Evolutionary conservation across 225 moss, liverwort and hornwort species (phyloP).

Genomic region (Physcomitrellopsis africana): DNA sequence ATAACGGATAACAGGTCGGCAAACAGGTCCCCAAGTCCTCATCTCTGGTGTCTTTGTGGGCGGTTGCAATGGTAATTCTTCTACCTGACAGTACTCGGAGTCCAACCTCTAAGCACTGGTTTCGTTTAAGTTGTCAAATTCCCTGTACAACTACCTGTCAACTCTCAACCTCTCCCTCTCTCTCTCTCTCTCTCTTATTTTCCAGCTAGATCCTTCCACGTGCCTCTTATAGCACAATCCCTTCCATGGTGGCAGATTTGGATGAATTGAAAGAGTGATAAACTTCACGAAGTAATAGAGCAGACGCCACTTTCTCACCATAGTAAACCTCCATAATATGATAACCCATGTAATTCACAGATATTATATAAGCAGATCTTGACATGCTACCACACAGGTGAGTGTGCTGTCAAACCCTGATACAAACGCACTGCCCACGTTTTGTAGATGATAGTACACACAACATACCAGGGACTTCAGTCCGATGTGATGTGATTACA

Average conservation of each 20-base stretch:
- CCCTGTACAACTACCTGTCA: not conserved
- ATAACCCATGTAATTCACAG: not conserved
- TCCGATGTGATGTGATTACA: not conserved
- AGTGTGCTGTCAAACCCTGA: not conserved
- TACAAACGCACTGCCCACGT: not conserved
- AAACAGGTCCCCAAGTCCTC: constrained; percentile 50
- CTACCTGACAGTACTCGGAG: not conserved
- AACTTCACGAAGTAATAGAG: constrained; percentile 43
- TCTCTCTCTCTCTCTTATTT: not conserved
- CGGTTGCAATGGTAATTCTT: constrained; percentile 52
- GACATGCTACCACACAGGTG: not conserved
- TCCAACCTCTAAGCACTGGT: not conserved
- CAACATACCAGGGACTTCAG: not conserved
- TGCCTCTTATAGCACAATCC: constrained; percentile 18
- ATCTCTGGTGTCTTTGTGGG: constrained; percentile 45
- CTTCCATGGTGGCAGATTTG: constrained; percentile 41
- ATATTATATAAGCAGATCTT: not conserved
- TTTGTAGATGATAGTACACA: constrained; percentile 1
- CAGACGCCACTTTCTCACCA: constrained; percentile 30
- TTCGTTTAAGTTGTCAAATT: not conserved
- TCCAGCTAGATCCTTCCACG: not conserved
- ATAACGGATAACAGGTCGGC: constrained; percentile 15
- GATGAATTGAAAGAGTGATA: constrained; percentile 39
- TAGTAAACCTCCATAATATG: constrained; percentile 18
- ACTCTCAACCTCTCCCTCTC: not conserved